Conservation (phyloP, 306 rosid species). For the Malus domestica region ASM211411v1 NC_041790.1:30764501-30765000, state of each 20-base stretch:
- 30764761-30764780: background rate
- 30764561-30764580: constrained; percentile 65
- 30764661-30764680: constrained; percentile 87
- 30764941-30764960: background rate
- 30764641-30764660: constrained; percentile 86
- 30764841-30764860: too few species aligned
- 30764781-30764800: background rate
- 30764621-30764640: constrained; percentile 72
- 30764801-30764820: background rate
- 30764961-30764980: background rate
- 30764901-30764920: background rate
- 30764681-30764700: constrained; percentile 78
- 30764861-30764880: too few species aligned
- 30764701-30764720: constrained; percentile 84
- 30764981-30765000: background rate
- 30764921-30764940: background rate
- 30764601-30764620: constrained; percentile 60
- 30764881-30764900: background rate
- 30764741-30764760: constrained; percentile 20
- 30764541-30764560: constrained; percentile 66
- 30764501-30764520: constrained; percentile 22
- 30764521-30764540: constrained; percentile 78
- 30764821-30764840: too few species aligned
- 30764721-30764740: constrained; percentile 88
- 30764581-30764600: constrained; percentile 90